A percentile compares a stretch with the other conserved stretches of the same genome.
These are phyloP conservation scores for Hypoxylon cercidicola DNA, from an alignment of 495 filamentous ascomycete genomes.

Conservation along the genomic window DNA sequence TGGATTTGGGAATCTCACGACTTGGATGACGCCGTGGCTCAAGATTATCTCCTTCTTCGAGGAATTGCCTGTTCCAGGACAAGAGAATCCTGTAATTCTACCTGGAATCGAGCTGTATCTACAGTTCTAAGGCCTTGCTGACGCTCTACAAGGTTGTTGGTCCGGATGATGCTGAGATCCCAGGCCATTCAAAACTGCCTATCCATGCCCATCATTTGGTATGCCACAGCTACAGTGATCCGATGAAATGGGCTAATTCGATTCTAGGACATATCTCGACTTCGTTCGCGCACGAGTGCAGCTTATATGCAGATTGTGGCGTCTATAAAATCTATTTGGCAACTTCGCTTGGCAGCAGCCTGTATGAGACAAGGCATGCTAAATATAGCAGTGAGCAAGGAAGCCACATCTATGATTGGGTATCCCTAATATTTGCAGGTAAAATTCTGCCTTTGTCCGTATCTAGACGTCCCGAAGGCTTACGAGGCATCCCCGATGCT, in stretches of 20 bases:
- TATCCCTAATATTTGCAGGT: background rate
- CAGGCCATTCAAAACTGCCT: background rate
- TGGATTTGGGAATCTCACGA: background rate
- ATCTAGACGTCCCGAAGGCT: background rate
- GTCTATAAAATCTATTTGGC: background rate
- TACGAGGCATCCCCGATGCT: background rate
- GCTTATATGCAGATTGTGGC: background rate
- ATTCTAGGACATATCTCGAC: background rate
- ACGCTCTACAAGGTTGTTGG: background rate
- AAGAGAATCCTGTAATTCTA: background rate
- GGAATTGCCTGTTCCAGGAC: background rate
- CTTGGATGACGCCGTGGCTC: background rate
- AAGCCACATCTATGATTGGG: background rate
- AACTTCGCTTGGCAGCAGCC: background rate
- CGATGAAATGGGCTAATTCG: background rate
- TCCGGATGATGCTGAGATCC: background rate
- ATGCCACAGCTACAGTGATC: background rate
- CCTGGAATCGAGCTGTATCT: background rate
- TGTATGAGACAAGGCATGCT: background rate
- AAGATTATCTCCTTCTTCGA: background rate
- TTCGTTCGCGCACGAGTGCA: background rate
- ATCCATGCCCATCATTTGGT: background rate
- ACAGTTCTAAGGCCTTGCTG: background rate
- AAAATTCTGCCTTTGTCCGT: background rate
- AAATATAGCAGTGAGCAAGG: background rate